phyloP scores from a whole-genome alignment of 2,329 filamentous ascomycete species.

The Ophiocordyceps unilateralis region DNA sequence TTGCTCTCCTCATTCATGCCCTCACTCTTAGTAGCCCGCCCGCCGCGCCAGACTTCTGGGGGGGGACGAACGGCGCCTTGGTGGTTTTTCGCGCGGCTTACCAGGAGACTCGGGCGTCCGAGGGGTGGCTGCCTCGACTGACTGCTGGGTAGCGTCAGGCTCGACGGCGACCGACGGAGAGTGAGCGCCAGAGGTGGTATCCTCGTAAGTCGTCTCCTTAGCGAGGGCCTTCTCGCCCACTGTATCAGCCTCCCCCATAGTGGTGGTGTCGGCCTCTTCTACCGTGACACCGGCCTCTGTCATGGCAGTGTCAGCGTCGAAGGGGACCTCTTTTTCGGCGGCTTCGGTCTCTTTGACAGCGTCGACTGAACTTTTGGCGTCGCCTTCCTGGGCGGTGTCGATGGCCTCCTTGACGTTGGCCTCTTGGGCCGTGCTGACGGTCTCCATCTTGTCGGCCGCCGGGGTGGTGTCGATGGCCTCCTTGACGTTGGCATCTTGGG shows the following conservation, averaged over 20 bases:
- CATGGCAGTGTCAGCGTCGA: background rate
- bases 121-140: background rate
- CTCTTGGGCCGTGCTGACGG: background rate
- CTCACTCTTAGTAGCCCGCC: too few relatives aligned
- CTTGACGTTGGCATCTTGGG: background rate
- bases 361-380: background rate
- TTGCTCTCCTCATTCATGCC: background rate
- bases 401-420: background rate
- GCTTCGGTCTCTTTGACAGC: background rate
- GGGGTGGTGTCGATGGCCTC: too few relatives aligned
- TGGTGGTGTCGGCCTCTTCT: too few relatives aligned
- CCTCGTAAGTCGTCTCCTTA: too few relatives aligned
- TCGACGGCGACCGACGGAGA: too few relatives aligned
- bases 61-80: too few relatives aligned
- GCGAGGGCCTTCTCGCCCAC: background rate
- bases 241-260: background rate
- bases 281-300: background rate
- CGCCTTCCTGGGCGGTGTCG: background rate
- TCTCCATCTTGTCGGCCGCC: too few relatives aligned
- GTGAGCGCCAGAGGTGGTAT: background rate
- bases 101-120: background rate
- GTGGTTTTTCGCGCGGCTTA: background rate
- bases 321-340: background rate
- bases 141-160: too few relatives aligned
- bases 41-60: too few relatives aligned